Percentiles rank a stretch among this genome's conserved stretches.
These are phyloP conservation scores for Colletotrichum sp. DNA, from an alignment of 2,329 filamentous ascomycete genomes.

Conservation along the genomic window DNA sequence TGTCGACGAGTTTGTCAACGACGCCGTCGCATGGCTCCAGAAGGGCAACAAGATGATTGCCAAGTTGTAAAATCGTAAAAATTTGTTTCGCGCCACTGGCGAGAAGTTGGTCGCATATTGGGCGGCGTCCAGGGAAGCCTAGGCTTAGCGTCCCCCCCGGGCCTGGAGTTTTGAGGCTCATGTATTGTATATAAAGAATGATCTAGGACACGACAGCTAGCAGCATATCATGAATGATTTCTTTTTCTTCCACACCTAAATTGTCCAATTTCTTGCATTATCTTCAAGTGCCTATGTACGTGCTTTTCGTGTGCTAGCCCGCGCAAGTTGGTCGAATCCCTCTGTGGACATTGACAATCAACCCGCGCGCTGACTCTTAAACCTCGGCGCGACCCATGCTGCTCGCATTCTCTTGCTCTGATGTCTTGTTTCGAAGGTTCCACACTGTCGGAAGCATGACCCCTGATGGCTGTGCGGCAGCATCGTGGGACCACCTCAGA, in stretches of 20 bases:
- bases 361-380: neutral
- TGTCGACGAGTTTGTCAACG: constrained; percentile 90
- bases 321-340: neutral
- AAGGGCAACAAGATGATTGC: constrained; percentile 71
- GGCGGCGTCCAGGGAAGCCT: neutral
- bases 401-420: neutral
- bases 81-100: neutral
- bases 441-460: neutral
- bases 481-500: neutral
- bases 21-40: constrained; percentile 75
- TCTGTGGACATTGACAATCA: too few relatives aligned
- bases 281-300: neutral
- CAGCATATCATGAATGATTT: constrained; percentile 13
- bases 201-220: constrained; percentile 5
- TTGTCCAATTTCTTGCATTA: neutral
- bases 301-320: neutral
- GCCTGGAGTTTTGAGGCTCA: constrained; percentile 17
- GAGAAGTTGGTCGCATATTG: constrained; percentile 13
- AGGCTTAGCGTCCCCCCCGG: neutral
- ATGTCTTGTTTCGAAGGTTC: neutral
- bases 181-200: constrained; percentile 10
- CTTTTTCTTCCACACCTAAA: neutral
- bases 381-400: neutral
- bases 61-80: constrained; percentile 64
- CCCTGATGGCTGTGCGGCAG: neutral